Percentiles rank a stretch among this genome's conserved stretches.
Conservation (phyloP, 768 basidiomycete species). For the Macrolepiota dolichaula region DNA sequence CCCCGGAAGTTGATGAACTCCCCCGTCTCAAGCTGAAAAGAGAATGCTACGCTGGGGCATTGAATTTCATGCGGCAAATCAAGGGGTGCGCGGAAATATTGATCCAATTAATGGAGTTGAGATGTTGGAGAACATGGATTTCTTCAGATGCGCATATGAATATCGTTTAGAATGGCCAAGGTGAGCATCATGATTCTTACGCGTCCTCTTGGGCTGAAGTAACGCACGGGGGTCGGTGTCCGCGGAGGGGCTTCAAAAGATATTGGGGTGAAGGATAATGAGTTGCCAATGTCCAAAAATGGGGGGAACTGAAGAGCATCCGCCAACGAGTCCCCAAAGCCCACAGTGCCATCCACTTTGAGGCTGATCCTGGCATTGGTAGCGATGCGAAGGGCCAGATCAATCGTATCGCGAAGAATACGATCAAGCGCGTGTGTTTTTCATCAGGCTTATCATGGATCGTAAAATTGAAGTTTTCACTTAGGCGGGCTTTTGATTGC, state of each 20-base stretch:
- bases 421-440: conserved; percentile 77
- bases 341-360: conserved; percentile 83
- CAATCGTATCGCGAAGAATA: conserved; percentile 91
- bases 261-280: conserved; percentile 96
- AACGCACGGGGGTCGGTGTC: neutral
- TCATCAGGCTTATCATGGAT: neutral
- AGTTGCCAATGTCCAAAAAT: conserved; percentile 56
- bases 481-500: conserved; percentile 85
- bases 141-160: conserved; percentile 79
- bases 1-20: conserved; percentile 63
- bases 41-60: conserved; percentile 83
- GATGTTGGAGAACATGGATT: conserved; percentile 83
- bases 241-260: conserved; percentile 82
- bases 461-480: neutral
- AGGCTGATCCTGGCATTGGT: conserved; percentile 60
- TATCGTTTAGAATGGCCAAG: conserved; percentile 81
- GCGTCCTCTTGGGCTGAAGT: neutral
- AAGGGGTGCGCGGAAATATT: conserved; percentile 67
- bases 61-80: conserved; percentile 69
- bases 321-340: conserved; percentile 84
- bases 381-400: conserved; percentile 82
- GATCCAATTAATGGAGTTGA: conserved; percentile 78
- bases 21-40: conserved; percentile 69
- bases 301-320: conserved; percentile 80
- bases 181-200: conserved; percentile 34